Conservation (phyloP, 1,284 basidiomycete genomes). For the Ceratobasidium sp. region DNA sequence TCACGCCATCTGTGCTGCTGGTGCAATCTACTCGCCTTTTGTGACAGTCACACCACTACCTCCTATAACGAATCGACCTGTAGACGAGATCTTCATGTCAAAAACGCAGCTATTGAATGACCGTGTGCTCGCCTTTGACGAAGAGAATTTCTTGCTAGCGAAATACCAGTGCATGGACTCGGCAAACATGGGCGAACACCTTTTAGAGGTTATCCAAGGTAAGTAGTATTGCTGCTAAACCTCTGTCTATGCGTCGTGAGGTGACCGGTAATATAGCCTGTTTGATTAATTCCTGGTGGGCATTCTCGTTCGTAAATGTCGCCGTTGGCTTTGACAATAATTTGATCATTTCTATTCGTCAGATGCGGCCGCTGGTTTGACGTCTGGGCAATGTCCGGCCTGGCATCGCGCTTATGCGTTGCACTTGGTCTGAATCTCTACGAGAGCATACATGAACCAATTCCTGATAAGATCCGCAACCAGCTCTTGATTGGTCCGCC, state of each 20-base stretch:
- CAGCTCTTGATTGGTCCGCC: conserved; percentile 13
- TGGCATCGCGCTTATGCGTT: conserved; percentile 16
- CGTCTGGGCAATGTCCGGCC: conserved; percentile 4
- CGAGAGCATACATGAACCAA: neutral
- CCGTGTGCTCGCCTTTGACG: conserved; percentile 20
- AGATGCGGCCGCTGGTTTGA: conserved; percentile 39
- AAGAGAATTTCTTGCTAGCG: neutral
- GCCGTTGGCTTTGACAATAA: neutral
- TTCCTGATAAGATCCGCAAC: conserved; percentile 15
- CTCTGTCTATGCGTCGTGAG: no score
- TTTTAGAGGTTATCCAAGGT: conserved; percentile 35
- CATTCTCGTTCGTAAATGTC: conserved; percentile 8
- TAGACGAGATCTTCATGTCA: conserved; percentile 9
- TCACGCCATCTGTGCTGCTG: conserved; percentile 32
- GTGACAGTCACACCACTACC: conserved; percentile 11
- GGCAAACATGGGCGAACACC: neutral
- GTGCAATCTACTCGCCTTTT: conserved; percentile 15
- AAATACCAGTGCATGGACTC: conserved; percentile 18
- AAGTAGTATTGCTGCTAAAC: no score
- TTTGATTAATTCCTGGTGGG: conserved; percentile 28
- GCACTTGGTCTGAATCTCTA: conserved; percentile 14
- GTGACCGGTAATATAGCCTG: conserved; percentile 1
- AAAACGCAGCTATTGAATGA: neutral
- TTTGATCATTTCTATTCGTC: neutral
- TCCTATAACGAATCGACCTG: neutral